Base-by-base conservation (phyloP, 2,329 filamentous ascomycete species). In the Botryotinia convoluta region DNA sequence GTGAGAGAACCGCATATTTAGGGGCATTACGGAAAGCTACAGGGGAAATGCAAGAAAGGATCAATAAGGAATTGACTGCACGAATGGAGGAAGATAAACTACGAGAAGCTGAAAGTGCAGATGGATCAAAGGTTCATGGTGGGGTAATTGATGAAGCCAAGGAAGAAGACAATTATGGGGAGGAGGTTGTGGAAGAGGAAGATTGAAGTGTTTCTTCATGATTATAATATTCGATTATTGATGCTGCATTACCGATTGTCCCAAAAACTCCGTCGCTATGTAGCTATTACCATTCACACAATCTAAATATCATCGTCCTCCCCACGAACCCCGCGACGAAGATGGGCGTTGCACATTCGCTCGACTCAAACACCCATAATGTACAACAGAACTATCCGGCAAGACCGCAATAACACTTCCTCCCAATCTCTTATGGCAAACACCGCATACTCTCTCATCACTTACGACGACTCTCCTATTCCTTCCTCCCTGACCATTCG, bases 391-490 rank as follows among this genome's bases (percentile, higher is more conserved):
- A 81, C 90, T 94, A 84, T 97, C 93, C 10, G 95, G 93, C 83
- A 96, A 87, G 20, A 98, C 95, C 59, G 95, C 91, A 74, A 98
- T 92, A 29, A 97, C 96, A 81, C 93, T 97, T 1, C 94, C 92
- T 1, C 95, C 95, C 76, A 99, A 88, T 77, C 96, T 87, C 86
- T 98, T 98, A 82, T 97, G 92, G 81, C 96, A 99, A 26, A 97
- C 93, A 20, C 92, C 91, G 81, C 96, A 99, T 72, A 97, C 91
- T 69, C 93, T 87, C 80, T 98, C 95, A 79, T 99, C 95, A 16
- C 88, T 90, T 69, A 99, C 90, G 32, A 94, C 89, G 18, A 98
- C 94, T 77, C 93, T 88, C 54, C 89, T 83, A 78, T 88, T 91
- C 78, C 89, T 83, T 1, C 88, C 88, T 64, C 84, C 85, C 74